These are phyloP conservation scores for Metarhizium humberi DNA, from an alignment of 2,329 filamentous ascomycete genomes.

Conservation along the genomic window DNA sequence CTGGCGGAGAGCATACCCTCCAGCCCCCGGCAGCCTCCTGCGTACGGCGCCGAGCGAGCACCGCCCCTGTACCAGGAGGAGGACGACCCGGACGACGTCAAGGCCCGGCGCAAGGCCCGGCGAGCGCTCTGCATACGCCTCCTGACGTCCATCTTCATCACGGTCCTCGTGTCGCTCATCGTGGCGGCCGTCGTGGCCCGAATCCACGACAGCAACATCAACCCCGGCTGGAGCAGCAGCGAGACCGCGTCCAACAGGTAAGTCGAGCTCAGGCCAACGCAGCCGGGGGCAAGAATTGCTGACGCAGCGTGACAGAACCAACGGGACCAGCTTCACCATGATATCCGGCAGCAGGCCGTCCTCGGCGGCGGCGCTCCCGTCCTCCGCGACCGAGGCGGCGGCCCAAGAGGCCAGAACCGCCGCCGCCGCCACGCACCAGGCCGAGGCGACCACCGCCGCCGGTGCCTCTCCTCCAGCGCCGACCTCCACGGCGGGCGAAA, in stretches of 20 bases:
- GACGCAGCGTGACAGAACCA: neutral
- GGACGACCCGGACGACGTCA: constrained; percentile 1
- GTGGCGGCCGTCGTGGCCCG: constrained; percentile 15
- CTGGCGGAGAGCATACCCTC: constrained; percentile 6
- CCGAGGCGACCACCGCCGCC: neutral
- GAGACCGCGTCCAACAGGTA: neutral
- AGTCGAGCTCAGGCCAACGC: neutral
- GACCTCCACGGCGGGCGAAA: neutral
- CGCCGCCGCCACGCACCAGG: neutral
- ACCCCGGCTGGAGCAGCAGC: neutral
- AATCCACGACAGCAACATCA: constrained; percentile 8
- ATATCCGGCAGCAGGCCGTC: neutral
- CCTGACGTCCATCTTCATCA: constrained; percentile 14
- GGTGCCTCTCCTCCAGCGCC: neutral
- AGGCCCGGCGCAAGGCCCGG: constrained; percentile 7
- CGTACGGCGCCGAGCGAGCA: constrained; percentile 12
- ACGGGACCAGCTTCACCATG: constrained; percentile 6
- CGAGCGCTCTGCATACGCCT: constrained; percentile 12
- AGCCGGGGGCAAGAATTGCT: neutral
- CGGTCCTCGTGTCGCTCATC: constrained; percentile 14
- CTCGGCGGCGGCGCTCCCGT: neutral
- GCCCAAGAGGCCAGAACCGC: neutral
- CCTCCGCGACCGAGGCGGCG: neutral
- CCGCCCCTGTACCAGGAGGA: constrained; percentile 10
- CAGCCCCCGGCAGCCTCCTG: constrained; percentile 10